Evolutionary conservation across 805 yeast species (phyloP).

Genomic region (Candida ascalaphidarum): DNA sequence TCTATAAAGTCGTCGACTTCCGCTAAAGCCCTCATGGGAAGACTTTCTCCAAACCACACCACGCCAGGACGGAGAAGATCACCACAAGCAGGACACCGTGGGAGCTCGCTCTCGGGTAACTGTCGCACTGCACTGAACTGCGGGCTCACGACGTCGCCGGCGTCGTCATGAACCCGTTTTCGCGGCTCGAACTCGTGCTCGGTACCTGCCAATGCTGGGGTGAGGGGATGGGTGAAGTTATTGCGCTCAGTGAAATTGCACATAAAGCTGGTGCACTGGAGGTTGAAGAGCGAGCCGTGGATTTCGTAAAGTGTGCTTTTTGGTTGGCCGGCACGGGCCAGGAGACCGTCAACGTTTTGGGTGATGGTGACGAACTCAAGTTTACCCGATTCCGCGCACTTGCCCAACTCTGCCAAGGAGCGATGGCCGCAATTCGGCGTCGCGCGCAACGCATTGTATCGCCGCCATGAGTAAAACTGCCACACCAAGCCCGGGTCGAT

Average conservation of each 20-base stretch:
- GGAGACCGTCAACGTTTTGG: slow-evolving; percentile 78
- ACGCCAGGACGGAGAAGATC: slow-evolving; percentile 76
- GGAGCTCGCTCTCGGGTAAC: slow-evolving; percentile 46
- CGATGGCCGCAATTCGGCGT: slow-evolving; percentile 68
- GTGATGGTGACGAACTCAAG: slow-evolving; percentile 56
- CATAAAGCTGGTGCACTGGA: slow-evolving; percentile 67
- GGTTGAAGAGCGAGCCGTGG: slow-evolving; percentile 71
- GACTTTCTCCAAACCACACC: slow-evolving; percentile 91
- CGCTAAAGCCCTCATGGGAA: slow-evolving; percentile 57
- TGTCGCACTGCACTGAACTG: slow-evolving; percentile 40
- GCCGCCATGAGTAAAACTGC: slow-evolving; percentile 74
- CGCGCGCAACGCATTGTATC: slow-evolving; percentile 58
- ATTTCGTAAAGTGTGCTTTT: slow-evolving; percentile 48
- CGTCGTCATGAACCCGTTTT: slow-evolving; percentile 6
- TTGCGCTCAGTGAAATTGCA: slow-evolving; percentile 55
- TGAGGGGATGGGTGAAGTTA: slow-evolving; percentile 51
- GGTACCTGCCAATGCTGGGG: slow-evolving; percentile 39
- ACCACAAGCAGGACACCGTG: slow-evolving; percentile 71
- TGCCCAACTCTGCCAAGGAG: slow-evolving; percentile 59
- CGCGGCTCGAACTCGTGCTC: slow-evolving; percentile 23
- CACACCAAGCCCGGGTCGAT: slow-evolving; percentile 81
- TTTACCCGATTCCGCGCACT: too few species aligned
- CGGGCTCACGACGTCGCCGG: slow-evolving; percentile 21
- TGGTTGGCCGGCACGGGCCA: slow-evolving; percentile 57
- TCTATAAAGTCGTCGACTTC: slow-evolving; percentile 65